Percentiles rank a stretch among this genome's conserved stretches.
Evolutionary conservation across 768 basidiomycete genomes (phyloP).

Genomic region (Royoungia palumana): DNA sequence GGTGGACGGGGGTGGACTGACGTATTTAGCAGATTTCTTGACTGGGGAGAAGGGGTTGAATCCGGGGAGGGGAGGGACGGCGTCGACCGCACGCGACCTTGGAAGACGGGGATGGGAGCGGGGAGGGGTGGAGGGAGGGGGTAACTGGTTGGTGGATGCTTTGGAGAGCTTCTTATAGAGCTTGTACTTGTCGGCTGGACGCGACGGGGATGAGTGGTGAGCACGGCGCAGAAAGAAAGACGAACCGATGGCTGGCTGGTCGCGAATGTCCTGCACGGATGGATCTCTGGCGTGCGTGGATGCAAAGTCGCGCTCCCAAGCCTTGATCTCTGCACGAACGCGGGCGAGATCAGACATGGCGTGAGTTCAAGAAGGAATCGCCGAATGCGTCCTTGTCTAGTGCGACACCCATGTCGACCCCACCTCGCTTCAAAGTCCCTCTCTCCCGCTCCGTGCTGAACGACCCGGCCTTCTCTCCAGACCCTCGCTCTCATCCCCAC

Average conservation of each 20-base stretch:
- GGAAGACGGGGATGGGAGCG: slow-evolving; percentile 29
- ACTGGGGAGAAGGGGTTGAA: slow-evolving; percentile 80
- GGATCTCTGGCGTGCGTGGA: slow-evolving; percentile 53
- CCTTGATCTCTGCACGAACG: slow-evolving; percentile 68
- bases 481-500: slow-evolving; percentile 50
- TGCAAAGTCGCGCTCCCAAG: slow-evolving; percentile 73
- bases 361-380: neutral
- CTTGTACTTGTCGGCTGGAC: slow-evolving; percentile 73
- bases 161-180: slow-evolving; percentile 76
- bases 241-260: slow-evolving; percentile 58
- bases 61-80: slow-evolving; percentile 49
- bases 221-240: neutral
- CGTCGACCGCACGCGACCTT: slow-evolving; percentile 49
- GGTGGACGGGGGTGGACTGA: neutral
- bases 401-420: slow-evolving; percentile 11
- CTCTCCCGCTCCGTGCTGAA: slow-evolving; percentile 35
- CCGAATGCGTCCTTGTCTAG: neutral
- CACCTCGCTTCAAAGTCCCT: slow-evolving; percentile 8
- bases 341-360: slow-evolving; percentile 22
- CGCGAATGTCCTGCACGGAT: slow-evolving; percentile 67
- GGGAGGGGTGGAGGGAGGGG: slow-evolving; percentile 34
- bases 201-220: slow-evolving; percentile 14
- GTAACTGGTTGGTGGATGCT: slow-evolving; percentile 17
- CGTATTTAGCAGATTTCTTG: slow-evolving; percentile 42
- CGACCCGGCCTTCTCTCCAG: slow-evolving; percentile 59